phyloP scores from a whole-genome alignment of 2,329 filamentous ascomycete genomes.

The Huntiella decipiens region DNA sequence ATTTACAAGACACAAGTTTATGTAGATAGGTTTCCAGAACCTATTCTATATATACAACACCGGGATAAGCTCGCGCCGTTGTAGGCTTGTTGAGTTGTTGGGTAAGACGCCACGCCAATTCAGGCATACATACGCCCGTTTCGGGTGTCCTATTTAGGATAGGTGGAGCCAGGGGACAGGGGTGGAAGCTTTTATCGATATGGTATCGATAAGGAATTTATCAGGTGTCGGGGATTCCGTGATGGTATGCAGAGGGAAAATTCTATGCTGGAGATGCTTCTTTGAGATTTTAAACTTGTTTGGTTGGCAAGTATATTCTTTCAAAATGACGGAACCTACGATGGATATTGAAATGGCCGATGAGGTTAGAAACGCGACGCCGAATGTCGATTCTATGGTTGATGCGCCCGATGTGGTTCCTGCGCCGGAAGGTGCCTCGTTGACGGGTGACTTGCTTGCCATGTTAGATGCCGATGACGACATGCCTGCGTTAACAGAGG shows the following conservation, averaged over 20 bases:
- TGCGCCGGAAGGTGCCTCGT: neutral
- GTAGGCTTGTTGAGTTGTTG: no score
- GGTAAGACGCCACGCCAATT: no score
- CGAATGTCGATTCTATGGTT: neutral
- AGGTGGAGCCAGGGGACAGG: neutral
- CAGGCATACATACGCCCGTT: no score
- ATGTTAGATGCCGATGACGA: constrained; percentile 9
- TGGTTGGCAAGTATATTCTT: constrained; percentile 5
- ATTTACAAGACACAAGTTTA: no score
- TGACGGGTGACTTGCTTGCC: constrained; percentile 9
- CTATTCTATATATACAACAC: no score
- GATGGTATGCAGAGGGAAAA: no score
- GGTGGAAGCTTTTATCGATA: constrained; percentile 4
- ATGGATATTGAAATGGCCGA: constrained; percentile 8
- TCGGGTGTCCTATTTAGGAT: no score
- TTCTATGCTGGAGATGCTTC: neutral
- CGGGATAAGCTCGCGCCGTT: no score
- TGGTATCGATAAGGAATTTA: neutral
- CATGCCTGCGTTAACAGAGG: constrained; percentile 3
- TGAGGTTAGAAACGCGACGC: neutral
- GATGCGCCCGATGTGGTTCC: constrained; percentile 1
- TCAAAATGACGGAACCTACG: neutral
- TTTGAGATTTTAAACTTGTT: constrained; percentile 10
- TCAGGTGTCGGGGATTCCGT: no score
- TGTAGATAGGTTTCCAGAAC: no score